Evolutionary conservation across 2,329 filamentous ascomycete genomes (phyloP).

Genomic region (Diaporthe citri): DNA sequence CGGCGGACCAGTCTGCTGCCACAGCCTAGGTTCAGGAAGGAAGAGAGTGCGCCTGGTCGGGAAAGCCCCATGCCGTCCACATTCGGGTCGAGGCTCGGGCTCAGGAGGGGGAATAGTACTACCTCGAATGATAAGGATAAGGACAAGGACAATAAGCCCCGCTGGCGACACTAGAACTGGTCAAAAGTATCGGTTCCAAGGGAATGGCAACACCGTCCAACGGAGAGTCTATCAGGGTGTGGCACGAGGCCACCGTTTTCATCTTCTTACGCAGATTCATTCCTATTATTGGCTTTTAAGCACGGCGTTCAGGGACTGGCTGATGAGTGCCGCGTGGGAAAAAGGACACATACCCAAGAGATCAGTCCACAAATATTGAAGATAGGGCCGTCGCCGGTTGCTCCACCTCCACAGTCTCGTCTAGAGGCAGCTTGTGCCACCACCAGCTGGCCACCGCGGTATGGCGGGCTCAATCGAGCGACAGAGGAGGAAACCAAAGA

Average conservation of each 20-base stretch:
- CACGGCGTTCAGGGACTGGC: constrained; percentile 34
- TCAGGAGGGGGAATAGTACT: constrained; percentile 34
- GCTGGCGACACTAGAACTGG: constrained; percentile 28
- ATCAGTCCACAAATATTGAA: not conserved
- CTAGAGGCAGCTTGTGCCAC: not conserved
- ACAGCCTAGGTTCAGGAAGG: constrained; percentile 51
- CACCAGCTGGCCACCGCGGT: not conserved
- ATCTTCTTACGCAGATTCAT: constrained; percentile 12
- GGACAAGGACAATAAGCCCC: constrained; percentile 35
- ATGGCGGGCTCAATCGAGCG: not conserved
- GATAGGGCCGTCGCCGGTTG: not conserved
- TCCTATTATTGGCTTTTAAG: constrained; percentile 28
- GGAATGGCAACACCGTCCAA: not conserved
- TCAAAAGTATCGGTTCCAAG: not conserved
- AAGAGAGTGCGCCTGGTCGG: constrained; percentile 32
- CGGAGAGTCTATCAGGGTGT: not conserved
- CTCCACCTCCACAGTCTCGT: not conserved
- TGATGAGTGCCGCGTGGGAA: constrained; percentile 4
- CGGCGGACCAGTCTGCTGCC: constrained; percentile 69
- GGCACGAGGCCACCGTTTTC: not conserved
- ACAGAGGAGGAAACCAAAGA: not conserved
- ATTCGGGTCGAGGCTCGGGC: constrained; percentile 26
- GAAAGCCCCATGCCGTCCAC: constrained; percentile 35
- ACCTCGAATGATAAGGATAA: constrained; percentile 29
- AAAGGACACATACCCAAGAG: not conserved